Conservation (phyloP, 208 protist species). For the Acanthamoeba quina region DNA sequence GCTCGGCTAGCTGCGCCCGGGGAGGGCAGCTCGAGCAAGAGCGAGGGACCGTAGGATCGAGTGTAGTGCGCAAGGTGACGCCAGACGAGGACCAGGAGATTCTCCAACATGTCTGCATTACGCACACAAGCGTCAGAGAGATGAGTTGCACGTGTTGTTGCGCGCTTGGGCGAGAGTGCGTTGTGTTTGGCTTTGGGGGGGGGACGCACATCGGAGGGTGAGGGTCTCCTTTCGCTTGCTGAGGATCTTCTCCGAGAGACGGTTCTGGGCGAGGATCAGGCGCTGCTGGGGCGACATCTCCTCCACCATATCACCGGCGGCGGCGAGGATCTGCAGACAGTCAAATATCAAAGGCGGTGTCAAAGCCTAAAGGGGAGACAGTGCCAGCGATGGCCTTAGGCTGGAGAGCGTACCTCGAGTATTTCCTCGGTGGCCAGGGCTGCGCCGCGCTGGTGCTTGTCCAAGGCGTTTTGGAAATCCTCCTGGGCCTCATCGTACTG, state of each 20-base stretch:
- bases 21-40: slow-evolving; percentile 4
- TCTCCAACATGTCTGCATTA: slow-evolving; percentile 69
- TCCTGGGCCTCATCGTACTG: slow-evolving; percentile 65
- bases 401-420: slow-evolving; percentile 16
- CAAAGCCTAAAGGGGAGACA: neutral
- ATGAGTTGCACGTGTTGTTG: neutral
- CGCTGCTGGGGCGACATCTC: slow-evolving; percentile 65
- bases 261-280: slow-evolving; percentile 60
- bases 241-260: slow-evolving; percentile 64
- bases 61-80: slow-evolving; percentile 63
- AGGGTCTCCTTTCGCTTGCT: slow-evolving; percentile 57
- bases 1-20: neutral
- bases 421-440: slow-evolving; percentile 60
- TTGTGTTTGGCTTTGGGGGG: neutral
- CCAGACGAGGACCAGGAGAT: slow-evolving; percentile 60
- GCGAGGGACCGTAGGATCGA: slow-evolving; percentile 1
- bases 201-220: slow-evolving; percentile 29
- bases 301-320: neutral
- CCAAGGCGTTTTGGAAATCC: slow-evolving; percentile 33
- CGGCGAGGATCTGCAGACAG: slow-evolving; percentile 5
- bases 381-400: neutral
- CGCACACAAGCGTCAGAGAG: neutral
- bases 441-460: slow-evolving; percentile 12
- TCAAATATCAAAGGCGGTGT: neutral
- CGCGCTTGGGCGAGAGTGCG: neutral